Base-by-base conservation (phyloP, 371 early-diverging fungal species). In the Gilbertella persicaria region DNA sequence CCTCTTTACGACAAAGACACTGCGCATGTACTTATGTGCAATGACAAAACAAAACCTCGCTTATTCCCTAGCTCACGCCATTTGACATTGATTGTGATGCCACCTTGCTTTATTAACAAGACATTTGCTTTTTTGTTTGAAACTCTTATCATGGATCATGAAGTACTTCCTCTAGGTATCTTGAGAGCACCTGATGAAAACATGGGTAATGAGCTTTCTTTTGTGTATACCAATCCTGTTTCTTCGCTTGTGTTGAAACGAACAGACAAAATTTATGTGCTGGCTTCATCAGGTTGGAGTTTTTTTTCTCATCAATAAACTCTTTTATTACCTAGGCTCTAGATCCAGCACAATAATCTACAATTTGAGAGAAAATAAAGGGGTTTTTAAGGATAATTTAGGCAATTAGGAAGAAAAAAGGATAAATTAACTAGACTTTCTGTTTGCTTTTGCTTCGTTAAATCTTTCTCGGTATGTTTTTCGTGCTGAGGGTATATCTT, bases 141-240 rank as follows among this genome's bases (percentile, higher is more conserved):
- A 38, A 53, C 41, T 2, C 39, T 80, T 17, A 50, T 75, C 7
- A 54, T 77, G 21, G 47, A 60, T 14, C 67, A 67, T 37, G 78
- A 66, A 1, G 66, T 75, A 10, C 39, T 80, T 14, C 58, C 78
- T 7, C 25, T 80, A 16, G 78, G 80, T 13, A 37, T 80, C 0
- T 58, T 71, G 19, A 61, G 80, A n/a, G 75, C 71, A 3, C 69
- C 75, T 5, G 73, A 77, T 41, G 60, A 55, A n/a, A 58, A 69
- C 21, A 56, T 76, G 58, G 75, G 77, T 14, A 77, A 80, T 43
- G 57, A 66, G 4, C 40, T 65, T 7, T 71, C 80, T 1, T 80
- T 80, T 63, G 78, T 80, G 7, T 80, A 75, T 55, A 73, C 75
- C 4, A 80, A 80, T 39, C 80, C 80, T 5, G 63, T 80, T 19